Conservation (phyloP, 257 asterid genomes). For the Orobanche coerulescens region DNA sequence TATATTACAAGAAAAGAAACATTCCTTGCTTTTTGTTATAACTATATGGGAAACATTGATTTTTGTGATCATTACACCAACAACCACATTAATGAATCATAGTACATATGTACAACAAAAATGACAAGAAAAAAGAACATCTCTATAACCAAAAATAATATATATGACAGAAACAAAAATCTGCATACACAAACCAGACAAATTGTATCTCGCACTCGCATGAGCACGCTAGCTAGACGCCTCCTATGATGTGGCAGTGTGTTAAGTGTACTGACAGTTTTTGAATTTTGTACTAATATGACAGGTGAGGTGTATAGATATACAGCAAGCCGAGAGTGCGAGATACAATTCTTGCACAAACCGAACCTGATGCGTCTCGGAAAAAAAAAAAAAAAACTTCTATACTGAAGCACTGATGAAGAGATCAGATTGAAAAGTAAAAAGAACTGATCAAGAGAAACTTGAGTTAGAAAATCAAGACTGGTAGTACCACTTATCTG, state of each 20-base stretch:
- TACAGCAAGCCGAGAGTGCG: no score
- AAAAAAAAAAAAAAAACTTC: slow-evolving; percentile 8
- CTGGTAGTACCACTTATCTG: slow-evolving; percentile 32
- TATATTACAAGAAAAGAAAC: not conserved
- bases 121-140: slow-evolving; percentile 9
- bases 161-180: not conserved
- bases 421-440: not conserved
- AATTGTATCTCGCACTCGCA: no score
- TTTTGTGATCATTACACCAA: slow-evolving; percentile 23
- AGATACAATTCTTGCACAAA: no score
- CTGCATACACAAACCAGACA: slow-evolving; percentile 20
- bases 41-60: not conserved
- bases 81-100: slow-evolving; percentile 30
- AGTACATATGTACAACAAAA: slow-evolving; percentile 2
- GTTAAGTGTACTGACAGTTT: no score
- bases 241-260: no score
- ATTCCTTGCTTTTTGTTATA: no score
- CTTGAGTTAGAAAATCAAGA: slow-evolving; percentile 44
- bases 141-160: not conserved
- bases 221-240: no score
- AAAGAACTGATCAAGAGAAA: not conserved
- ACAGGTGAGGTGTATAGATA: no score
- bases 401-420: slow-evolving; percentile 5
- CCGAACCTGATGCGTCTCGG: slow-evolving; percentile 8
- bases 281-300: no score